A percentile compares a stretch with the other conserved stretches of the same genome.
Evolutionary conservation across 2,329 filamentous ascomycete genomes (phyloP).

Genomic region (Monosporascus sp.): DNA sequence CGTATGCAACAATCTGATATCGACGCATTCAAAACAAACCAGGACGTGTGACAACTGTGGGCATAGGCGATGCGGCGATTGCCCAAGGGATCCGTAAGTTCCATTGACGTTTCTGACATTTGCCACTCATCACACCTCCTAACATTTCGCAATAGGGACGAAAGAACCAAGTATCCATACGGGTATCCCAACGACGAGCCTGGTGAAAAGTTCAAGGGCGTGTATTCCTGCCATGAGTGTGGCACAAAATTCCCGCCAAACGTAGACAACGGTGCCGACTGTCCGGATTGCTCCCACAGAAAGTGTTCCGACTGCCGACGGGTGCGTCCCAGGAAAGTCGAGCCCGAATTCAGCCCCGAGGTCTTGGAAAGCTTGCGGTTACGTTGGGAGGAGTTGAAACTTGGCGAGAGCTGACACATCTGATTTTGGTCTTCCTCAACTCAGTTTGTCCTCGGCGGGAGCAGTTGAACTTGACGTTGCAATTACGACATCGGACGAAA

Average conservation of each 20-base stretch:
- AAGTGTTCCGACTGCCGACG: conserved; percentile 57
- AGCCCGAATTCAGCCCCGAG: conserved; percentile 56
- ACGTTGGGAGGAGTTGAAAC: conserved; percentile 42
- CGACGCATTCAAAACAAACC: conserved; percentile 41
- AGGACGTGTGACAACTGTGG: conserved; percentile 59
- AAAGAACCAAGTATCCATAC: conserved; percentile 62
- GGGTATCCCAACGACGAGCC: conserved; percentile 65
- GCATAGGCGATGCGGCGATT: conserved; percentile 73
- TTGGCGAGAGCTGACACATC: conserved; percentile 2
- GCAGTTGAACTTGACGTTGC: background rate
- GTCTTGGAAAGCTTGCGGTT: conserved; percentile 52
- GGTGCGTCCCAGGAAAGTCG: conserved; percentile 52
- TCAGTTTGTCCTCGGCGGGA: background rate
- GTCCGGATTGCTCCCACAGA: conserved; percentile 54
- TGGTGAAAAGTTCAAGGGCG: conserved; percentile 43
- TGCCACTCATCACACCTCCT: background rate
- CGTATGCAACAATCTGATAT: conserved; percentile 61
- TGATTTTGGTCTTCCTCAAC: conserved; percentile 11
- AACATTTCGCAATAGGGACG: conserved; percentile 41
- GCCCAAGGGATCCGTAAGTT: conserved; percentile 73
- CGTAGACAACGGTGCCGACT: conserved; percentile 47
- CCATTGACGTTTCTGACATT: background rate
- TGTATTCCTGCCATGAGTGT: conserved; percentile 60
- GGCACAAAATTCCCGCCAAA: conserved; percentile 48
- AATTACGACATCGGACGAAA: background rate